Evolutionary conservation across 345 rosid species (phyloP).

Genomic region (Citrus cavaleriei): DNA sequence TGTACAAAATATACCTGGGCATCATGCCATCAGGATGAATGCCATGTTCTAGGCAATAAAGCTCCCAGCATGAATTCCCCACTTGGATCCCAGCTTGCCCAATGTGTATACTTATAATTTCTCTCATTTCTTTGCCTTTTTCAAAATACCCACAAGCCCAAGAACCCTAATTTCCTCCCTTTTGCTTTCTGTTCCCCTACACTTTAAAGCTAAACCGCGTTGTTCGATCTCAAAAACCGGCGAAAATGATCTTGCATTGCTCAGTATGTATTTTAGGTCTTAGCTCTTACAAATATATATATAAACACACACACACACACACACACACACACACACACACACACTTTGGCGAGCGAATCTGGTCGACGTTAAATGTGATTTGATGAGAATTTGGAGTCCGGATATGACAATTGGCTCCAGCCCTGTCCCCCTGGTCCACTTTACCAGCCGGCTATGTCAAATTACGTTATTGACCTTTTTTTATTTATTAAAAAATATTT

Average conservation of each 20-base stretch:
- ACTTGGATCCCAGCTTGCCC: conserved; percentile 69
- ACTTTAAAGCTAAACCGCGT: neutral
- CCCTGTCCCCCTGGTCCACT: neutral
- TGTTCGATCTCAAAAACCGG: neutral
- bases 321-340: no score
- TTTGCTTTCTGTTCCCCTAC: no score
- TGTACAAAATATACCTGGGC: conserved; percentile 38
- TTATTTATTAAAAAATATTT: neutral
- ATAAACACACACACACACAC: no score
- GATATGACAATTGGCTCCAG: conserved; percentile 5
- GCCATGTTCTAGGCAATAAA: conserved; percentile 57
- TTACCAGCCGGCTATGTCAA: neutral
- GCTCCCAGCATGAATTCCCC: conserved; percentile 65
- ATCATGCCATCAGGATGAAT: conserved; percentile 63
- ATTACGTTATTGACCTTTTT: neutral
- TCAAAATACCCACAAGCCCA: neutral
- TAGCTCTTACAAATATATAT: no score
- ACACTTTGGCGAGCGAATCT: no score
- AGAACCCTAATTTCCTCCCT: conserved; percentile 11
- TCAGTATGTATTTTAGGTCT: neutral
- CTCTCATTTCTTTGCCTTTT: conserved; percentile 38
- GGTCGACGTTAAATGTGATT: neutral
- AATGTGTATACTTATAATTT: conserved; percentile 58
- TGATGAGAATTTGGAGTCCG: conserved; percentile 5
- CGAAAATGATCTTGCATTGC: neutral